phyloP scores from a whole-genome alignment of 2,329 filamentous ascomycete species.

The Colletotrichum higginsianum region DNA sequence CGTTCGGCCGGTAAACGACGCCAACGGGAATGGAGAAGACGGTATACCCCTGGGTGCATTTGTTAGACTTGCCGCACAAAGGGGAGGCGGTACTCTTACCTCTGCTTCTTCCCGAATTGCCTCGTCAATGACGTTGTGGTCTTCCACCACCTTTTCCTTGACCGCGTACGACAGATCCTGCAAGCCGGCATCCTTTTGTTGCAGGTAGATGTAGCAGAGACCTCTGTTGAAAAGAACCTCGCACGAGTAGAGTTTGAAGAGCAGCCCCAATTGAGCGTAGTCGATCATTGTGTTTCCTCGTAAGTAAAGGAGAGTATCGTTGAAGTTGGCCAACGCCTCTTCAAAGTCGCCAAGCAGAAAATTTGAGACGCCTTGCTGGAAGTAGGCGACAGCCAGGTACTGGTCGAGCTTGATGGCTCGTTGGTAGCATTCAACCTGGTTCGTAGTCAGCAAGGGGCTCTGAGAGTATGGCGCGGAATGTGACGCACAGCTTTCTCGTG shows the following conservation, averaged over 20 bases:
- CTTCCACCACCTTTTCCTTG: slow-evolving; percentile 95
- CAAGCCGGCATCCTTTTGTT: slow-evolving; percentile 91
- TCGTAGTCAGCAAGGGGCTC: slow-evolving; percentile 41
- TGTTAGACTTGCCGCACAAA: slow-evolving; percentile 12
- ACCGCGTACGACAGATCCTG: slow-evolving; percentile 91
- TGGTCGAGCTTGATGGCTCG: slow-evolving; percentile 90
- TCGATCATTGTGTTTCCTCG: slow-evolving; percentile 98
- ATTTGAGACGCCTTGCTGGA: slow-evolving; percentile 98
- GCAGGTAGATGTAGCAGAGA: slow-evolving; percentile 96
- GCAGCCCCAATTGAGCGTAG: slow-evolving; percentile 94
- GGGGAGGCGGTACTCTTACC: slow-evolving; percentile 63
- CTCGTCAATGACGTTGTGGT: slow-evolving; percentile 98
- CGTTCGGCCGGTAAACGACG: slow-evolving; percentile 94
- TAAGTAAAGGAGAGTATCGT: slow-evolving; percentile 94
- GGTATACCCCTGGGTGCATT: slow-evolving; percentile 82
- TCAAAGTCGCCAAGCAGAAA: slow-evolving; percentile 98
- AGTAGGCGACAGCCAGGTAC: slow-evolving; percentile 97
- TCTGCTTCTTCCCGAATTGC: slow-evolving; percentile 94
- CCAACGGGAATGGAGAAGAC: slow-evolving; percentile 99
- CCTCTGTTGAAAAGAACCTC: slow-evolving; percentile 98
- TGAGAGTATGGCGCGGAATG: slow-evolving; percentile 8
- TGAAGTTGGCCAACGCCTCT: slow-evolving; percentile 97
- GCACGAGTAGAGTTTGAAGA: slow-evolving; percentile 97
- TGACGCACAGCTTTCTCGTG: slow-evolving; percentile 91
- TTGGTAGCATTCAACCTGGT: slow-evolving; percentile 93